A percentile compares a stretch with the other conserved stretches of the same genome.
phyloP scores from a whole-genome alignment of 352 stramenopile genomes.

The Pythium aphanidermatum region DNA sequence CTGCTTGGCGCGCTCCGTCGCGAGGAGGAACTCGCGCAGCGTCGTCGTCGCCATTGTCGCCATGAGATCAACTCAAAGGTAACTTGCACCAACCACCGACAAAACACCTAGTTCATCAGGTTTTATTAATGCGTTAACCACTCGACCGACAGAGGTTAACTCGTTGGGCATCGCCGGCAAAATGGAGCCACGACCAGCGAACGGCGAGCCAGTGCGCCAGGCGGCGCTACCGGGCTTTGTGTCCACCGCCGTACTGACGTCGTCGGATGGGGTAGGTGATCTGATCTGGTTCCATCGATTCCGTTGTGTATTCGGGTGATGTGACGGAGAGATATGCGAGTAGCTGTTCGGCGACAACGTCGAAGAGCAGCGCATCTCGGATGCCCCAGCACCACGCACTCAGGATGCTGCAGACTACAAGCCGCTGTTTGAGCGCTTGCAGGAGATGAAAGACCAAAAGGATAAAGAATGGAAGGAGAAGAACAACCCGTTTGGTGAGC shows the following conservation, averaged over 20 bases:
- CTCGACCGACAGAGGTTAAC: constrained; percentile 9
- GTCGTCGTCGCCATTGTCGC: constrained; percentile 12
- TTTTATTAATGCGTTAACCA: too few species aligned
- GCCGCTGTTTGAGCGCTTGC: constrained; percentile 74
- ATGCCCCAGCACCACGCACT: constrained; percentile 36
- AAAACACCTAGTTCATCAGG: constrained; percentile 11
- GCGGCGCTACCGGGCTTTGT: constrained; percentile 49
- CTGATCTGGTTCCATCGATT: background rate
- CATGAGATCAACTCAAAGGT: constrained; percentile 4
- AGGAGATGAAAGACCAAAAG: constrained; percentile 72
- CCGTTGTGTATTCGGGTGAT: background rate
- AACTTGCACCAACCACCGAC: constrained; percentile 16
- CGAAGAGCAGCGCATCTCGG: constrained; percentile 72
- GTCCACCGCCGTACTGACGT: constrained; percentile 79
- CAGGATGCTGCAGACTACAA: constrained; percentile 52
- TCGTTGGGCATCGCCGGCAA: constrained; percentile 1
- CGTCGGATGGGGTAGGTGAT: constrained; percentile 63
- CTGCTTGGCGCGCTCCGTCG: constrained; percentile 47
- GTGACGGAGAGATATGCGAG: too few species aligned
- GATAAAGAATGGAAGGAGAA: constrained; percentile 88
- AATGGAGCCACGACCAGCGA: constrained; percentile 24
- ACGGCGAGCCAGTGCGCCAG: constrained; percentile 12
- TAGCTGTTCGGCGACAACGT: constrained; percentile 87
- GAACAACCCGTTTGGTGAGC: constrained; percentile 80
- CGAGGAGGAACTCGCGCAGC: constrained; percentile 66